Conservation (phyloP, 1,139 yeast genomes). For the Protomyces lactucae-debilis region DNA sequence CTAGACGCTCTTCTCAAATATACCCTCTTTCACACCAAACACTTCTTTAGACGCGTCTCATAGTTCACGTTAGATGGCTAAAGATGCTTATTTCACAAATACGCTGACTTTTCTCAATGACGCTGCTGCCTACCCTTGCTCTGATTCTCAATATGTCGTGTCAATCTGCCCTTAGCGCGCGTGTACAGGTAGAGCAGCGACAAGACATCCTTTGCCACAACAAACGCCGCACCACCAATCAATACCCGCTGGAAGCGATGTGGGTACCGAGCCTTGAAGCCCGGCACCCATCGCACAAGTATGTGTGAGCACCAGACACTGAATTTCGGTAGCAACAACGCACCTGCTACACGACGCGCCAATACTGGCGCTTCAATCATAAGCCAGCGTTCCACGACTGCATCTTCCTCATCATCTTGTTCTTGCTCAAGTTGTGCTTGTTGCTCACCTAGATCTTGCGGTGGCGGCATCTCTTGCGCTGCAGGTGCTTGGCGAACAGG, state of each 20-base stretch:
- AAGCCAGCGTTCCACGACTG: conserved; percentile 22
- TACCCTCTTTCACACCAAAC: background rate
- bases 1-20: background rate
- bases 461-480: background rate
- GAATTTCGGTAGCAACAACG: conserved; percentile 21
- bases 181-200: conserved; percentile 14
- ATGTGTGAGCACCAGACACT: conserved; percentile 2
- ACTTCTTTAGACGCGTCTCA: too few relatives aligned
- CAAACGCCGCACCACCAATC: conserved; percentile 19
- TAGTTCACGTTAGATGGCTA: too few relatives aligned
- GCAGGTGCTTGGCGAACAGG: background rate
- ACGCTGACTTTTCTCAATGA: background rate
- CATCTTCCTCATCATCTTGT: conserved; percentile 15
- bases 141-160: conserved; percentile 15
- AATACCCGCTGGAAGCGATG: conserved; percentile 19
- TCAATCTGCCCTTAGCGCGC: conserved; percentile 22
- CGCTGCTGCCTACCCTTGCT: background rate
- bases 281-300: conserved; percentile 3
- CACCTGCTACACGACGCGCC: conserved; percentile 25
- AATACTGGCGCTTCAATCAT: conserved; percentile 23
- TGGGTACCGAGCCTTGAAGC: conserved; percentile 8
- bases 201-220: conserved; percentile 14
- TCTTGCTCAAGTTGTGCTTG: background rate
- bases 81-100: too few relatives aligned
- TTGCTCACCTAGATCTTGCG: background rate